Evolutionary conservation across 345 rosid genomes (phyloP).

Genomic region (Streptanthus diversifolius): DNA sequence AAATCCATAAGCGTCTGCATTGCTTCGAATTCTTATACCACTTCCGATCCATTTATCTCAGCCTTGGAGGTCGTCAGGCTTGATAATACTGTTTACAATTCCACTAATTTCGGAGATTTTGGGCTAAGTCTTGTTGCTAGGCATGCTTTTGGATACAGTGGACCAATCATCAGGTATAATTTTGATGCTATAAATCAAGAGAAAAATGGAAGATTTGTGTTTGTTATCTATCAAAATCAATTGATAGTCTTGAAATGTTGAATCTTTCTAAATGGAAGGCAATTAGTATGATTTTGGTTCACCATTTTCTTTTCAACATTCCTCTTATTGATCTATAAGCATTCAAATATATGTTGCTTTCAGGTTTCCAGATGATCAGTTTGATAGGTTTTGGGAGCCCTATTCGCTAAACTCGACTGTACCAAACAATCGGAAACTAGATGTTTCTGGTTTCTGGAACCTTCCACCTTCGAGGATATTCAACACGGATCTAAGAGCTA

Average conservation of each 20-base stretch:
- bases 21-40: conserved; percentile 60
- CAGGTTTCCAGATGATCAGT: conserved; percentile 83
- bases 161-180: conserved; percentile 50
- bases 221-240: not conserved
- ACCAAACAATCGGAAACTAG: conserved; percentile 46
- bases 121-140: conserved; percentile 67
- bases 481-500: conserved; percentile 53
- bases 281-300: not conserved
- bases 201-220: not conserved
- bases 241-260: not conserved
- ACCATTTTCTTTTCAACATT: not conserved
- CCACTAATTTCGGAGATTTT: conserved; percentile 49
- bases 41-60: conserved; percentile 87
- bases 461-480: conserved; percentile 74
- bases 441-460: conserved; percentile 88
- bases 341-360: not conserved
- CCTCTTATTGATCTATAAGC: not conserved
- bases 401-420: conserved; percentile 32
- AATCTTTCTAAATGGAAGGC: not conserved
- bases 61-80: conserved; percentile 67
- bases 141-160: conserved; percentile 66
- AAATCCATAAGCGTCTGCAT: conserved; percentile 72
- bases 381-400: conserved; percentile 80
- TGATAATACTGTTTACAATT: conserved; percentile 58
- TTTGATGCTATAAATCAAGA: not conserved